Evolutionary conservation across 768 basidiomycete genomes (phyloP).

Genomic region (Sarcodon sp.): DNA sequence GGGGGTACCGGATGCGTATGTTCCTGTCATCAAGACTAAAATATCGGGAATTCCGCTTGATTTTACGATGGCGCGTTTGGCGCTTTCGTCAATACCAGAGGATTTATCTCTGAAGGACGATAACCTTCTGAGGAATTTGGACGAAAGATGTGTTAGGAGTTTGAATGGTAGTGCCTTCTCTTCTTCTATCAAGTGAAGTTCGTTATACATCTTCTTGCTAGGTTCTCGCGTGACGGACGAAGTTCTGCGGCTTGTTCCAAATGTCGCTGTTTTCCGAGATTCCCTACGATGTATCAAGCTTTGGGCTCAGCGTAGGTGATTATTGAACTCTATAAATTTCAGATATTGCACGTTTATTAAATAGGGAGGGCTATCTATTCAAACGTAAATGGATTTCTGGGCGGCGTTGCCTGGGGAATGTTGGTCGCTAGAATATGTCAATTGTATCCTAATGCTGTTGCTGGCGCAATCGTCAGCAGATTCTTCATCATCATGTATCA

Average conservation of each 20-base stretch:
- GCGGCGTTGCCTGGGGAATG: conserved; percentile 98
- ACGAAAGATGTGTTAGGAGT: conserved; percentile 92
- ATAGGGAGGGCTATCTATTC: conserved; percentile 93
- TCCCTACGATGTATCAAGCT: conserved; percentile 92
- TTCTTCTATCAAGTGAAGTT: neutral
- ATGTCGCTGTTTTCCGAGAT: conserved; percentile 89
- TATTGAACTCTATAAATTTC: neutral
- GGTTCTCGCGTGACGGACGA: conserved; percentile 95
- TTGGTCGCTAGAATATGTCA: conserved; percentile 99
- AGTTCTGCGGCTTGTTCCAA: conserved; percentile 88
- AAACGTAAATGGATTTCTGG: conserved; percentile 94
- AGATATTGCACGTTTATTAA: neutral
- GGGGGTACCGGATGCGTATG: conserved; percentile 96
- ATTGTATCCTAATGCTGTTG: conserved; percentile 88
- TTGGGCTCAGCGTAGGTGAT: conserved; percentile 83
- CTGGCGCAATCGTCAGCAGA: conserved; percentile 91
- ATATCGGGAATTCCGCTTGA: conserved; percentile 90
- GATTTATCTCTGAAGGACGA: conserved; percentile 86
- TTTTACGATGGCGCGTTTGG: conserved; percentile 85
- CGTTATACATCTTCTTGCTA: conserved; percentile 16
- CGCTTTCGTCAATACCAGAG: conserved; percentile 81
- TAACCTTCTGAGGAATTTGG: conserved; percentile 81
- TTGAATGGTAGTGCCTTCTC: conserved; percentile 52
- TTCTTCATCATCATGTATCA: conserved; percentile 99
- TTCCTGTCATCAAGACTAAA: conserved; percentile 88